Evolutionary conservation across 495 filamentous ascomycete genomes (phyloP).

Genomic region (Aspergillus egyptiacus): DNA sequence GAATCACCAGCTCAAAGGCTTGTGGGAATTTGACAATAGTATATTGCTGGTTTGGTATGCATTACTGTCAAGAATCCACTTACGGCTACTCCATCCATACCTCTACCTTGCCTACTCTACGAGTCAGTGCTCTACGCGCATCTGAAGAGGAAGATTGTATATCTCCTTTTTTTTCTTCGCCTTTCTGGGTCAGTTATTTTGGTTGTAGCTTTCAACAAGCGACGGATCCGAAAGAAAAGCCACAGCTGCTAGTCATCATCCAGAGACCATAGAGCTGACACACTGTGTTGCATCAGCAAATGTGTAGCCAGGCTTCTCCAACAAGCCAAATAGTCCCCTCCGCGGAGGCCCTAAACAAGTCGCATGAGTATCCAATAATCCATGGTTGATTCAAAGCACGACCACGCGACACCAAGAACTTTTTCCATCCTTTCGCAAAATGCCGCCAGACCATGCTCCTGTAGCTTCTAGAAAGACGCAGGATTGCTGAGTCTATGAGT

Average conservation of each 20-base stretch:
- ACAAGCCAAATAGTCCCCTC: background rate
- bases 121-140: background rate
- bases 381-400: conserved; percentile 13
- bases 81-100: no score
- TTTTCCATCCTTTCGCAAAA: conserved; percentile 19
- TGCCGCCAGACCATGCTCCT: conserved; percentile 15
- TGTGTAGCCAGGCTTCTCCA: conserved; percentile 1
- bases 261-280: background rate
- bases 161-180: background rate
- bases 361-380: conserved; percentile 11
- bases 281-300: background rate
- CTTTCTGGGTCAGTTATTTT: conserved; percentile 1
- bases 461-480: conserved; percentile 24
- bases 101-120: background rate
- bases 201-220: conserved; percentile 1
- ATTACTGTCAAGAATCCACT: no score
- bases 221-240: background rate
- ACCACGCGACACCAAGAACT: conserved; percentile 16
- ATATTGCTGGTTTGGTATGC: no score
- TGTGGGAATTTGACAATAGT: no score
- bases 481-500: conserved; percentile 21
- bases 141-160: background rate
- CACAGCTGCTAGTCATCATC: background rate
- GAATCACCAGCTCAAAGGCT: no score
- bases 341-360: background rate